phyloP scores from a whole-genome alignment of 2,329 filamentous ascomycete genomes.

The Plectosphaerella plurivora region DNA sequence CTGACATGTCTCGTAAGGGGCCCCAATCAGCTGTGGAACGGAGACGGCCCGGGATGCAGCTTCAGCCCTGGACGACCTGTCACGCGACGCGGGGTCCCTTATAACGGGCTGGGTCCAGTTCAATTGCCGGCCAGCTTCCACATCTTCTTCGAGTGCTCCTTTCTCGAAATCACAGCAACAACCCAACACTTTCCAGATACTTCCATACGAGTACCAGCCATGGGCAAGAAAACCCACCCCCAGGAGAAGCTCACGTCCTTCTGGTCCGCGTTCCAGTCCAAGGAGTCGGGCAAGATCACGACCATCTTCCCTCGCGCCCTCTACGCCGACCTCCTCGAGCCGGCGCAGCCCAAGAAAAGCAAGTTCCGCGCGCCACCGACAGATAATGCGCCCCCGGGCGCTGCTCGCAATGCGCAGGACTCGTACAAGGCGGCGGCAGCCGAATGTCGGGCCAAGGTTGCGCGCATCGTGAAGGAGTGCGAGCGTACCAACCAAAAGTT shows the following conservation, averaged over 20 bases:
- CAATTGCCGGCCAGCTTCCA: no score
- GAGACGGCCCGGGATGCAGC: no score
- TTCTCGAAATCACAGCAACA: no score
- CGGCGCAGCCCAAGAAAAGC: constrained; percentile 16
- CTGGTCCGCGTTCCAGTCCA: constrained; percentile 36
- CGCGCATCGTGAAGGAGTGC: constrained; percentile 34
- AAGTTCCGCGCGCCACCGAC: constrained; percentile 2
- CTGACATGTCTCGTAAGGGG: no score
- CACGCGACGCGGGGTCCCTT: no score
- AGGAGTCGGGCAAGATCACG: constrained; percentile 36
- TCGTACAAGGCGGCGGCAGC: constrained; percentile 35
- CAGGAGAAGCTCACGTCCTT: constrained; percentile 35
- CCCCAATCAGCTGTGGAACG: no score
- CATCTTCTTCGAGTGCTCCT: no score
- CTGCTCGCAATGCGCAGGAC: constrained; percentile 41
- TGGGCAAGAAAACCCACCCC: constrained; percentile 20
- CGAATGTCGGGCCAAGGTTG: constrained; percentile 34
- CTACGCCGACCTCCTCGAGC: constrained; percentile 27
- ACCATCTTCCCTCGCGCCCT: constrained; percentile 37
- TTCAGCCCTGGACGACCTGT: no score
- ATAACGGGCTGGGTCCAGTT: no score
- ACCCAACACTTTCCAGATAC: no score
- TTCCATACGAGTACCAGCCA: neutral
- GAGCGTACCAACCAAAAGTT: constrained; percentile 40
- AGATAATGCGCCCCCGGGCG: constrained; percentile 26